These are phyloP conservation scores for Strigomonas culicis DNA, from an alignment of 208 protist species.

Conservation along the genomic window DNA sequence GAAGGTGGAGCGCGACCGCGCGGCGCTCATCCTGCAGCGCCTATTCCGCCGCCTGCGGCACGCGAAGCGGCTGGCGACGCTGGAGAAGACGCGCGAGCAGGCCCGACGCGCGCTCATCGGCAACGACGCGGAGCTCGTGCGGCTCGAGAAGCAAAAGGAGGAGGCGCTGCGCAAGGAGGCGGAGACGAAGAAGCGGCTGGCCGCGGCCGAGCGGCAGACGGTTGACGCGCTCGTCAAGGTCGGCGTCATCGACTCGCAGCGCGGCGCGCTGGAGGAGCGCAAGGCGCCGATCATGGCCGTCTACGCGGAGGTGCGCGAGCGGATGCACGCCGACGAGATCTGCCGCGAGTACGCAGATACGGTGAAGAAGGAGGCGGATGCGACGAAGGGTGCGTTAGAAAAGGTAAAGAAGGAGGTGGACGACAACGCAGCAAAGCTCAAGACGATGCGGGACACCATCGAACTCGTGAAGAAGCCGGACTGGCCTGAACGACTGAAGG, in stretches of 20 bases:
- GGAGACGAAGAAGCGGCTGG: conserved; percentile 23
- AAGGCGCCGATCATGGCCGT: conserved; percentile 30
- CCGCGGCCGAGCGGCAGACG: conserved; percentile 13
- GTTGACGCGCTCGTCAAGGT: conserved; percentile 23
- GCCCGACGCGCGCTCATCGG: conserved; percentile 5
- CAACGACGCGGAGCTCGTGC: conserved; percentile 10
- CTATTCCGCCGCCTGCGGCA: conserved; percentile 26
- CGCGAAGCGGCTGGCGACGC: not conserved
- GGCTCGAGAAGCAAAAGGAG: conserved; percentile 26
- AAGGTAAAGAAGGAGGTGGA: conserved; percentile 16
- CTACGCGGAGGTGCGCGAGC: conserved; percentile 22
- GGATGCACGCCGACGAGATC: conserved; percentile 30
- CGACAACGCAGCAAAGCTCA: conserved; percentile 19
- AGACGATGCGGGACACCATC: conserved; percentile 40
- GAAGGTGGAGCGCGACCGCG: conserved; percentile 26
- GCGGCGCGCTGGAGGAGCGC: conserved; percentile 16
- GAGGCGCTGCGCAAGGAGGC: conserved; percentile 28
- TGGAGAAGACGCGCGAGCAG: conserved; percentile 5
- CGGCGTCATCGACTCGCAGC: conserved; percentile 16
- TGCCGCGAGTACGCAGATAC: conserved; percentile 19
- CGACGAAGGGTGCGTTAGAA: conserved; percentile 14
- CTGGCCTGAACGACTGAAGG: conserved; percentile 21
- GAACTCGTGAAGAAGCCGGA: conserved; percentile 25
- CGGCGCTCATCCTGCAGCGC: conserved; percentile 63
- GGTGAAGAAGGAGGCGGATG: conserved; percentile 15